Conservation (phyloP, 1,284 basidiomycete genomes). For the Inonotus obliquus region DNA sequence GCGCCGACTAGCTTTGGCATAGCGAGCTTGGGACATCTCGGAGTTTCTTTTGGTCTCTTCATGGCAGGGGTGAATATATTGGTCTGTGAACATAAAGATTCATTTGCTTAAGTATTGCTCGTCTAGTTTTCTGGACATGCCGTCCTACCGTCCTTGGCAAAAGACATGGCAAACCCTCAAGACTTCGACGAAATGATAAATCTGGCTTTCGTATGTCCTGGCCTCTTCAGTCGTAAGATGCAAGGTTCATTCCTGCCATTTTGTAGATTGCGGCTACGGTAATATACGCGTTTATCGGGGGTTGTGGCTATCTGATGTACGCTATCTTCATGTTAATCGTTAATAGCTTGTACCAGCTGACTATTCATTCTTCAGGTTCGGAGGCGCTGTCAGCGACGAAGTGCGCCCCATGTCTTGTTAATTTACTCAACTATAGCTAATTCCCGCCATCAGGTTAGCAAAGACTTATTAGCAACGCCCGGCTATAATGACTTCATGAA, state of each 20-base stretch:
- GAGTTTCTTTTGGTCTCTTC: slow-evolving; percentile 81
- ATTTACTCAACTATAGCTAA: background rate
- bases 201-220: slow-evolving; percentile 64
- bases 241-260: slow-evolving; percentile 3
- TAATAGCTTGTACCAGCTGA: background rate
- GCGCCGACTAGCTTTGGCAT: slow-evolving; percentile 66
- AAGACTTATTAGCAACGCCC: slow-evolving; percentile 72
- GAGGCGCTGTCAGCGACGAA: slow-evolving; percentile 77
- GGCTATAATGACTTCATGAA: slow-evolving; percentile 78
- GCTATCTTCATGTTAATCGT: background rate
- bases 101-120: background rate
- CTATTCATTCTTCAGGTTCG: slow-evolving; percentile 43
- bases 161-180: slow-evolving; percentile 85
- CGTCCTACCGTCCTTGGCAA: slow-evolving; percentile 84
- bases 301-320: slow-evolving; percentile 83
- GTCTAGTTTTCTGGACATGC: slow-evolving; percentile 86
- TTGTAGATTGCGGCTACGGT: slow-evolving; percentile 67
- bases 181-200: slow-evolving; percentile 83
- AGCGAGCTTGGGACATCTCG: slow-evolving; percentile 55
- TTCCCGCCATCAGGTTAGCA: slow-evolving; percentile 63
- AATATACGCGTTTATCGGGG: slow-evolving; percentile 79
- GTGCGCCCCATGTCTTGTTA: slow-evolving; percentile 35
- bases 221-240: too few relatives aligned
- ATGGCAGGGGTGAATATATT: slow-evolving; percentile 79
- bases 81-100: background rate